Conservation (phyloP, 805 yeast genomes). For the Scheffersomyces ergatensis region DNA sequence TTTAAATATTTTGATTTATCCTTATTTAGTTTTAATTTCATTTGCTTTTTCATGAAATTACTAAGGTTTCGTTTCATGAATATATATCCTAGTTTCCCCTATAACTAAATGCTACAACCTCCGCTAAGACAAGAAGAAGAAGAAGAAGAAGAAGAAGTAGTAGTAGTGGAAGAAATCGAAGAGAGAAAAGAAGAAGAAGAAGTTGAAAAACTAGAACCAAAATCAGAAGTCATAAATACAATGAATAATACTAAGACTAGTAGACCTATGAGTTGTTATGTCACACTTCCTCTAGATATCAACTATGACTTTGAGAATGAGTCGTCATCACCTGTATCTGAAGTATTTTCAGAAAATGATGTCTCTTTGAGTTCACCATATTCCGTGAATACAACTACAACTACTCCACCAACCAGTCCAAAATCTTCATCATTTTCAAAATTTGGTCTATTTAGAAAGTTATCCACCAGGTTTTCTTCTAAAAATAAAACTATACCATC, state of each 20-base stretch:
- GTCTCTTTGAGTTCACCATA: not conserved
- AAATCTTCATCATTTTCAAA: not conserved
- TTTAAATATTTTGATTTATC: too few species aligned
- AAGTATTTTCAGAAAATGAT: not conserved
- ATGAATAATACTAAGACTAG: not conserved
- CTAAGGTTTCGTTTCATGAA: too few species aligned
- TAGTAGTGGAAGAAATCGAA: too few species aligned
- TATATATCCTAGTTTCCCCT: too few species aligned
- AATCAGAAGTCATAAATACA: not conserved
- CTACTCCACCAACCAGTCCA: not conserved
- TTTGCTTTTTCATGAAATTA: too few species aligned
- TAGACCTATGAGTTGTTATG: constrained; percentile 15
- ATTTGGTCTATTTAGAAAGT: not conserved
- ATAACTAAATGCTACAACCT: too few species aligned
- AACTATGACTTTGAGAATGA: not conserved
- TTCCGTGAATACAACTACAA: not conserved
- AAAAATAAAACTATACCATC: not conserved
- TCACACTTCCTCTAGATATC: constrained; percentile 14
- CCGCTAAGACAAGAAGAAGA: too few species aligned
- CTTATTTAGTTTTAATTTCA: too few species aligned
- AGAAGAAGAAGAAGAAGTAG: too few species aligned
- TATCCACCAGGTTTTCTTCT: not conserved
- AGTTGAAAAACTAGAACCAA: too few species aligned
- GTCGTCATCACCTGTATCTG: not conserved
- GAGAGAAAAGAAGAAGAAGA: too few species aligned